Percentiles rank a stretch among this genome's conserved stretches.
Conservation (phyloP, 2,329 filamentous ascomycete genomes). For the Hypoxylon sp. region DNA sequence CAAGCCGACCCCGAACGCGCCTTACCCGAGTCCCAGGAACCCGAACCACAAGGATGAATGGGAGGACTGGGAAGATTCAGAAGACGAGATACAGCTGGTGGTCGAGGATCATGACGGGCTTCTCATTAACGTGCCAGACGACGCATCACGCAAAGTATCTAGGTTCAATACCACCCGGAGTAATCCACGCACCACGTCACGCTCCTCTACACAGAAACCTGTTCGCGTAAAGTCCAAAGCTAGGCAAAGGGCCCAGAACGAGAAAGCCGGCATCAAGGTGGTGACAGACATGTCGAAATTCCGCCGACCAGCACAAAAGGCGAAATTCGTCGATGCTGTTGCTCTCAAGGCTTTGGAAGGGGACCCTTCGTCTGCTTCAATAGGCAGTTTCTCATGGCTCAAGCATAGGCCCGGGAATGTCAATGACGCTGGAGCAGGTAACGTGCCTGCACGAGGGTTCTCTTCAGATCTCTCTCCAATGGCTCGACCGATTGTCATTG, state of each 20-base stretch:
- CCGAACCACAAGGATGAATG: conserved; percentile 46
- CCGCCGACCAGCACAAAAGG: conserved; percentile 57
- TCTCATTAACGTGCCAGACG: conserved; percentile 46
- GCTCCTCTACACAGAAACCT: conserved; percentile 57
- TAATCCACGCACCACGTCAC: conserved; percentile 38
- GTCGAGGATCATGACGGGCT: conserved; percentile 36
- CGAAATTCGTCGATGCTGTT: conserved; percentile 69
- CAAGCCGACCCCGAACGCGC: conserved; percentile 41
- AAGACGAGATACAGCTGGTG: conserved; percentile 17
- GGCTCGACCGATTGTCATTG: conserved; percentile 79
- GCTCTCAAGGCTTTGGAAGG: conserved; percentile 71
- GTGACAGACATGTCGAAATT: conserved; percentile 75
- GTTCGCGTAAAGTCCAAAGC: conserved; percentile 68
- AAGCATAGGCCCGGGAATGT: conserved; percentile 55
- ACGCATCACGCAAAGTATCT: conserved; percentile 28
- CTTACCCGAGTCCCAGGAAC: conserved; percentile 31
- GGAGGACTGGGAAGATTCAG: conserved; percentile 53
- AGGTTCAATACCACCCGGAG: conserved; percentile 34
- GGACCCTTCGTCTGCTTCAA: conserved; percentile 63
- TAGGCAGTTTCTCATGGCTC: conserved; percentile 70
- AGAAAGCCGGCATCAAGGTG: conserved; percentile 73
- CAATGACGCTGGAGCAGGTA: conserved; percentile 42
- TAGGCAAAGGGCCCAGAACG: conserved; percentile 71
- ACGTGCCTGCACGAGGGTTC: conserved; percentile 45
- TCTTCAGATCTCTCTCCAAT: conserved; percentile 71